Percentiles rank a stretch among this genome's conserved stretches.
Conservation (phyloP, 441 rosid genomes). For the Erodium trifolium region DNA sequence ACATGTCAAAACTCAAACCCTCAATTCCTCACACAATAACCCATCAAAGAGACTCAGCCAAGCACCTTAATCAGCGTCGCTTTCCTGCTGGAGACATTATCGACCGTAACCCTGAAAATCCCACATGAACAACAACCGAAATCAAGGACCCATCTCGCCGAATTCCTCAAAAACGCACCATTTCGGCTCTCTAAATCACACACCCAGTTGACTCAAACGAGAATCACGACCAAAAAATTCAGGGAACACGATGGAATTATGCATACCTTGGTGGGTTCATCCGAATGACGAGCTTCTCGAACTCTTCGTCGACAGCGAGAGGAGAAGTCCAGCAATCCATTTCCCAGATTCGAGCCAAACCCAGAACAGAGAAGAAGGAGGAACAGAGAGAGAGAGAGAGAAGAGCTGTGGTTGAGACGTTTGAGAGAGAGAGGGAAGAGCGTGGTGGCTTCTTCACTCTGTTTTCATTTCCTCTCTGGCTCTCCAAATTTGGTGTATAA, state of each 20-base stretch:
- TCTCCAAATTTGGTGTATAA: not conserved
- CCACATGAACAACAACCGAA: constrained; percentile 17
- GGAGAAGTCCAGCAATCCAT: constrained; percentile 64
- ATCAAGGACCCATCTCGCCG: constrained; percentile 17
- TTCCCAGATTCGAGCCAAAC: not conserved
- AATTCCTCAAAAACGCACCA: constrained; percentile 13
- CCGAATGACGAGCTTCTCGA: constrained; percentile 58
- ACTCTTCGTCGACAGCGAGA: constrained; percentile 49
- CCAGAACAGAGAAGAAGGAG: not conserved
- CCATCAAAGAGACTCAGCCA: not conserved
- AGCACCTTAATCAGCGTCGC: constrained; percentile 60
- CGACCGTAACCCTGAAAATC: constrained; percentile 59
- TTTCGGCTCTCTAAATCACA: not conserved
- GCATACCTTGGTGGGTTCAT: constrained; percentile 72
- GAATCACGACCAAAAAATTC: too few species aligned
- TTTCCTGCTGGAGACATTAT: constrained; percentile 48
- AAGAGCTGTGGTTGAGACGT: not conserved
- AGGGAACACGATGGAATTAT: not conserved
- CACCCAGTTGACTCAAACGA: too few species aligned
- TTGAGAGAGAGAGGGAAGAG: not conserved
- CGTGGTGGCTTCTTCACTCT: not conserved
- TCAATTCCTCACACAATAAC: not conserved
- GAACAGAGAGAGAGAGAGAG: not conserved
- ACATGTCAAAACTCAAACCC: not conserved
- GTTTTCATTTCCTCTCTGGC: not conserved